Conservation (phyloP, 208 protist genomes). For the Novymonas esmeraldas region DNA sequence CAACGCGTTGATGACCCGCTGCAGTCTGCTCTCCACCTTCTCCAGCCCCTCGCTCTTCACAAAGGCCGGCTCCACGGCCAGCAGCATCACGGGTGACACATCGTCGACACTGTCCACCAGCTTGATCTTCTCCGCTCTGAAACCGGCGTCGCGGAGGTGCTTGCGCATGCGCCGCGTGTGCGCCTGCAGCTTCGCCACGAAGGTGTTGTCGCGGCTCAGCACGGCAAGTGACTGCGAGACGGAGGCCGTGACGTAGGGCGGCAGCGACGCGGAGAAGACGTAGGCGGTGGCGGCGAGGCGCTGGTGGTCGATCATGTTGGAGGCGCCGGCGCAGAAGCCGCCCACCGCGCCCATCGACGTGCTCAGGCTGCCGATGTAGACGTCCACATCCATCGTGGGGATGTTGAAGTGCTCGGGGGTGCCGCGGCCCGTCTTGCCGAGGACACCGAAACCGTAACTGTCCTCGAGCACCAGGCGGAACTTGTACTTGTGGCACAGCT, state of each 20-base stretch:
- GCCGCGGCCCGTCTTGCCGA: constrained; percentile 95
- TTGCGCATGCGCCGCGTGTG: constrained; percentile 58
- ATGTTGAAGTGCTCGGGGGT: constrained; percentile 94
- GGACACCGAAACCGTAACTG: constrained; percentile 93
- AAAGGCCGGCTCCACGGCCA: constrained; percentile 50
- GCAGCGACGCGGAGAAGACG: constrained; percentile 97
- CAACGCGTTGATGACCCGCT: constrained; percentile 56
- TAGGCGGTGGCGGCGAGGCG: constrained; percentile 93
- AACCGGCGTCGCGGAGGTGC: constrained; percentile 44
- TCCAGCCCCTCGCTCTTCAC: constrained; percentile 33
- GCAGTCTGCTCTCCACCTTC: constrained; percentile 65
- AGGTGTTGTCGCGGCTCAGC: constrained; percentile 60
- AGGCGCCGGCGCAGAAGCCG: constrained; percentile 94
- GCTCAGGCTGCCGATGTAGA: constrained; percentile 91
- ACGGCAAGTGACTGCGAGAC: constrained; percentile 77
- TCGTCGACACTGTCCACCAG: constrained; percentile 64
- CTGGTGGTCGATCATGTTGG: constrained; percentile 94
- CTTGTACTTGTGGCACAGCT: constrained; percentile 94
- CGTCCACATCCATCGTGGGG: constrained; percentile 72
- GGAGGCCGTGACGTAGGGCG: constrained; percentile 92
- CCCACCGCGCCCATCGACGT: constrained; percentile 91
- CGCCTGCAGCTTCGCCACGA: constrained; percentile 41
- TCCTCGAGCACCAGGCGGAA: constrained; percentile 98
- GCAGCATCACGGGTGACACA: constrained; percentile 70
- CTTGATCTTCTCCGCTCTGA: constrained; percentile 63